Evolutionary conservation across 202 grass and related monocot species (phyloP), one percentile per base, ranked within the genome.

Genomic region (Miscanthus sacchariflorus): DNA sequence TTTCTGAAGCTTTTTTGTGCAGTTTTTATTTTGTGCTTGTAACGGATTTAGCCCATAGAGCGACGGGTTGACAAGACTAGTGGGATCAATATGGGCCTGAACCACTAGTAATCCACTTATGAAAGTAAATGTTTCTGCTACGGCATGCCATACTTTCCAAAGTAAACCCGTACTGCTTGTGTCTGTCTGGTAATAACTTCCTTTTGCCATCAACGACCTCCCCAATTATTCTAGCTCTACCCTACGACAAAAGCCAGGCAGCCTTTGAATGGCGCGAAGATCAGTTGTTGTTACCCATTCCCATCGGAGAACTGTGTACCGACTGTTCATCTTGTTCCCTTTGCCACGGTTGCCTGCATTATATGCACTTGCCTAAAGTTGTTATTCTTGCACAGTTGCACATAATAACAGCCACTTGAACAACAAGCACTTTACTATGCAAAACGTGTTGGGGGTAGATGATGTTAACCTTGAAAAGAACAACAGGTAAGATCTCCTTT

Each of bases 301-400:
- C 10, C 52, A 85, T 68, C 42, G 6, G 0, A 78, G 78, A 85
- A 68, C 36, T 45, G 65, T 82, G 54, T 9, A 15, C 12, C 17
- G 12, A 63, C 78, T 74, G 19, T 49, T 68, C 42, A 42, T 67
- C 48, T 23, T 33, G 78, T 40, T 49, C 36, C 72, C 77, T 68
- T 54, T 69, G 72, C 36, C 68, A 36, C 69, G 18, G 5, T 28
- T 78, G 56, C 54, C 36, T 74, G 48, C 40, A 70, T 68, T 82
- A 39, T 66, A 49, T 38, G 67, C 30, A 21, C 17, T 38, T 70
- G 30, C 70, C 9, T 30, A 67, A 39, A 79, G 28, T 61, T 82
- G 78, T 83, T 73, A 68, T 61, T 80, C 69, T 80, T 80, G 11
- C 68, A 70, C 27, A 83, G 77, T 83, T 87, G 28, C 74, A 84